Conservation (phyloP, 164 flowering plant genomes). For the Nelumbo lutea region DNA sequence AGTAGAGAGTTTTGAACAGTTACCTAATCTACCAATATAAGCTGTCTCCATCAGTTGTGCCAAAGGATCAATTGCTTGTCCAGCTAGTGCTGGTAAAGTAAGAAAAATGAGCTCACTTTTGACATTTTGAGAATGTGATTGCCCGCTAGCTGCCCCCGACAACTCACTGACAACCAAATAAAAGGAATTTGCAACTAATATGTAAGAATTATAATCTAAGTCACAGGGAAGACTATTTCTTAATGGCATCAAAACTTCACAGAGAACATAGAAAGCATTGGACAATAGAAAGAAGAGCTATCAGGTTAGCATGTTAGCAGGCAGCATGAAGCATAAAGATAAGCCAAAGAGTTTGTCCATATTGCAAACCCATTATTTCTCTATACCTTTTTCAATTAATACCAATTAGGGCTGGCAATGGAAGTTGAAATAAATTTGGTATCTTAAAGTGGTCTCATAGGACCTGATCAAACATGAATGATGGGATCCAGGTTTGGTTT, state of each 20-base stretch:
- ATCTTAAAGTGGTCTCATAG: too few relatives aligned
- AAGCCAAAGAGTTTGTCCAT: too few relatives aligned
- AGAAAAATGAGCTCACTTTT: slow-evolving; percentile 64
- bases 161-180: slow-evolving; percentile 33
- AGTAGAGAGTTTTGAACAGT: background rate
- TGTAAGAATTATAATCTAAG: slow-evolving; percentile 1
- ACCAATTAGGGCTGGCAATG: too few relatives aligned
- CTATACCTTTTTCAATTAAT: too few relatives aligned
- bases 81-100: slow-evolving; percentile 82
- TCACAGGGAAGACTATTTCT: background rate
- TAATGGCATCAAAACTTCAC: background rate
- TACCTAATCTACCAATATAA: slow-evolving; percentile 89
- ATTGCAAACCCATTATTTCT: too few relatives aligned
- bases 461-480: too few relatives aligned
- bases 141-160: slow-evolving; percentile 11
- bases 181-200: background rate
- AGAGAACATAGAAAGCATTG: background rate
- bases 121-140: slow-evolving; percentile 31
- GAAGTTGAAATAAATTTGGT: too few relatives aligned
- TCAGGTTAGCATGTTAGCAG: too few relatives aligned
- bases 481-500: too few relatives aligned
- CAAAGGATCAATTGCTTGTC: slow-evolving; percentile 87
- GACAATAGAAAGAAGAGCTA: background rate
- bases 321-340: background rate
- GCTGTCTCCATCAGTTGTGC: slow-evolving; percentile 94